Percentiles rank a stretch among this genome's conserved stretches.
Evolutionary conservation across 352 stramenopile genomes (phyloP).

Genomic region (Blastocystis hominis): DNA sequence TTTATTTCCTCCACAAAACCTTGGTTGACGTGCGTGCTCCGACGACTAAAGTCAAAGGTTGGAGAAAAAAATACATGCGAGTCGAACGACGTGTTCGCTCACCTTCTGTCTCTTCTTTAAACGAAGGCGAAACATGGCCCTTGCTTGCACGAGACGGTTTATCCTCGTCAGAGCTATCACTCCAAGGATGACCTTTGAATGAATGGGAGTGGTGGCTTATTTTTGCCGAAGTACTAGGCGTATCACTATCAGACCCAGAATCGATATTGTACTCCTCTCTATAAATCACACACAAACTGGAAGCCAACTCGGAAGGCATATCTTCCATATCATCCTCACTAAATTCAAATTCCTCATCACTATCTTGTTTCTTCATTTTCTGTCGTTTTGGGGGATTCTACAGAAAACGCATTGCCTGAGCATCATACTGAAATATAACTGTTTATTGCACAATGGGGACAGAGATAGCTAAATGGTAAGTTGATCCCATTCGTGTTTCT

Average conservation of each 20-base stretch:
- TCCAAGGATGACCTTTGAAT: conserved; percentile 43
- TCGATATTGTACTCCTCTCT: conserved; percentile 1
- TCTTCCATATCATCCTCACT: conserved; percentile 25
- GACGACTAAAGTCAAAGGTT: not conserved
- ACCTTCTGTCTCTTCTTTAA: not conserved
- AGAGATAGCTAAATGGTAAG: conserved; percentile 19
- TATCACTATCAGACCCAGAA: not conserved
- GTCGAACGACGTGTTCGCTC: not conserved
- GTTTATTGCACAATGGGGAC: not conserved
- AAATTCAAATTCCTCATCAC: conserved; percentile 45
- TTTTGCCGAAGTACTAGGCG: not conserved
- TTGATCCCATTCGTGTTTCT: not conserved
- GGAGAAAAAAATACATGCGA: not conserved
- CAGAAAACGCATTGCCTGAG: not conserved
- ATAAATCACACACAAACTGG: not conserved
- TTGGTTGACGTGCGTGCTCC: not conserved
- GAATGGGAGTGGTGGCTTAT: not conserved
- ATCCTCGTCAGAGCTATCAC: not conserved
- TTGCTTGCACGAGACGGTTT: not conserved
- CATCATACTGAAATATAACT: not conserved
- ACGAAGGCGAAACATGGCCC: not conserved
- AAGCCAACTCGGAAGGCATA: conserved; percentile 35
- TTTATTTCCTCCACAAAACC: not conserved
- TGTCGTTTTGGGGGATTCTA: not conserved
- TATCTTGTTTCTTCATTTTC: conserved; percentile 11